phyloP scores from a whole-genome alignment of 2,329 filamentous ascomycete genomes.

The Truncatella angustata region DNA sequence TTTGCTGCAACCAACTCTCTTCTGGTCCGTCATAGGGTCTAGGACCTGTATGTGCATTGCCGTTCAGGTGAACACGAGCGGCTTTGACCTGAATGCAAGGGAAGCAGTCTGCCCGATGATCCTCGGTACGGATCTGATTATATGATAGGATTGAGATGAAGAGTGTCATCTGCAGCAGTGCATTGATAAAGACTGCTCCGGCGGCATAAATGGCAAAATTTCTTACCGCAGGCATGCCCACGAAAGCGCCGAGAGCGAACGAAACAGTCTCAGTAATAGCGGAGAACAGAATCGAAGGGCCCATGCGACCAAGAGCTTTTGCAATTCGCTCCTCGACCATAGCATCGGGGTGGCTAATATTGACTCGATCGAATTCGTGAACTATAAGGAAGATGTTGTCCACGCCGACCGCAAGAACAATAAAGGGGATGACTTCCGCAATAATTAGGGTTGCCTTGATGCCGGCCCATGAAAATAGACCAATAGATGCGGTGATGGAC shows the following conservation, averaged over 20 bases:
- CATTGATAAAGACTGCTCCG: constrained; percentile 95
- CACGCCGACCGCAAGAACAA: constrained; percentile 92
- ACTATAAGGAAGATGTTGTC: constrained; percentile 99
- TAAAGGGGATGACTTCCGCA: constrained; percentile 96
- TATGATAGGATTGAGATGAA: constrained; percentile 89
- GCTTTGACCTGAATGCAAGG: constrained; percentile 82
- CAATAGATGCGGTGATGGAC: constrained; percentile 94
- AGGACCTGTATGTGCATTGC: constrained; percentile 56
- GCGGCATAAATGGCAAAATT: constrained; percentile 98
- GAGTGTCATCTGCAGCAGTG: constrained; percentile 94
- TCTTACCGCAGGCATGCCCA: constrained; percentile 95
- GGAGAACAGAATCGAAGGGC: constrained; percentile 92
- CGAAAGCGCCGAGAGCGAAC: constrained; percentile 88
- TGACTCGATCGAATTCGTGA: constrained; percentile 95
- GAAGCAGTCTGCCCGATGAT: constrained; percentile 84
- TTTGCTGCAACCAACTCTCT: constrained; percentile 78
- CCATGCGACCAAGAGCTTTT: constrained; percentile 90
- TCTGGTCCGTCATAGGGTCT: constrained; percentile 74
- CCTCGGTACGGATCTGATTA: constrained; percentile 89
- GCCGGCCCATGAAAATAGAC: constrained; percentile 86
- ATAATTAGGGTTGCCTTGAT: constrained; percentile 97
- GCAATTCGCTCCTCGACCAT: constrained; percentile 83
- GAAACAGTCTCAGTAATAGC: constrained; percentile 93
- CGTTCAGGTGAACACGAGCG: constrained; percentile 64
- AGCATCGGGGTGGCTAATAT: constrained; percentile 85